A percentile compares a stretch with the other conserved stretches of the same genome.
Evolutionary conservation across 371 early-diverging fungal genomes (phyloP).

Genomic region (Actinomucor elegans): DNA sequence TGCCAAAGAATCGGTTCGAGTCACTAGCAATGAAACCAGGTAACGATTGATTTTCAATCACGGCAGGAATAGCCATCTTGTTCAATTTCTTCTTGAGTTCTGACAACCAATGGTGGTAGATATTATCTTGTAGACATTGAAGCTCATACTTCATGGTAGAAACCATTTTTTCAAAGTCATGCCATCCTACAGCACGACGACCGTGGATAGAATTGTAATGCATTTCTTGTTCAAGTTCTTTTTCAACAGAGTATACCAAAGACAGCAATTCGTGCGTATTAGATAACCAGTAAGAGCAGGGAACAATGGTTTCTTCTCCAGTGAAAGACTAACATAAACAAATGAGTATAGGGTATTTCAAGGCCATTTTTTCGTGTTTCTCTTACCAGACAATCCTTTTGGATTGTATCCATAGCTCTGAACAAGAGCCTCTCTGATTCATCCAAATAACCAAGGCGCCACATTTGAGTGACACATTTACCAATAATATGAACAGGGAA

Average conservation of each 20-base stretch:
- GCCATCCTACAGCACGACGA: slow-evolving; percentile 51
- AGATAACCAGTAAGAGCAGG: slow-evolving; percentile 89
- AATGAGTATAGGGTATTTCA: background rate
- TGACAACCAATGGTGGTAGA: slow-evolving; percentile 85
- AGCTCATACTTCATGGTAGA: slow-evolving; percentile 66
- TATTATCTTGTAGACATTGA: slow-evolving; percentile 67
- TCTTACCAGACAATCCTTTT: slow-evolving; percentile 69
- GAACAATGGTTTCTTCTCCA: slow-evolving; percentile 63
- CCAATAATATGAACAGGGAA: slow-evolving; percentile 95
- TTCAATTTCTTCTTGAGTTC: slow-evolving; percentile 90
- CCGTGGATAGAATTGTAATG: slow-evolving; percentile 43
- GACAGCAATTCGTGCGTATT: slow-evolving; percentile 92
- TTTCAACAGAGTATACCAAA: slow-evolving; percentile 48
- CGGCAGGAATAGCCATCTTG: slow-evolving; percentile 93
- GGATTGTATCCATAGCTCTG: slow-evolving; percentile 86
- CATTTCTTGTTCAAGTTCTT: slow-evolving; percentile 48
- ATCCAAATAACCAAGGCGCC: slow-evolving; percentile 77
- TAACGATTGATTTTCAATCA: slow-evolving; percentile 89
- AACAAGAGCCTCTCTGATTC: slow-evolving; percentile 82
- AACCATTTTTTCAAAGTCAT: slow-evolving; percentile 63
- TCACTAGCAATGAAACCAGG: slow-evolving; percentile 92
- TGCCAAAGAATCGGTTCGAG: slow-evolving; percentile 81
- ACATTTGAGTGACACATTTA: slow-evolving; percentile 82
- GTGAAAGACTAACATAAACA: slow-evolving; percentile 25
- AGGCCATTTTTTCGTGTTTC: slow-evolving; percentile 11